A percentile compares a stretch with the other conserved stretches of the same genome.
Conservation (phyloP, 2,329 filamentous ascomycete genomes). For the Fusarium oligoseptatum region DNA sequence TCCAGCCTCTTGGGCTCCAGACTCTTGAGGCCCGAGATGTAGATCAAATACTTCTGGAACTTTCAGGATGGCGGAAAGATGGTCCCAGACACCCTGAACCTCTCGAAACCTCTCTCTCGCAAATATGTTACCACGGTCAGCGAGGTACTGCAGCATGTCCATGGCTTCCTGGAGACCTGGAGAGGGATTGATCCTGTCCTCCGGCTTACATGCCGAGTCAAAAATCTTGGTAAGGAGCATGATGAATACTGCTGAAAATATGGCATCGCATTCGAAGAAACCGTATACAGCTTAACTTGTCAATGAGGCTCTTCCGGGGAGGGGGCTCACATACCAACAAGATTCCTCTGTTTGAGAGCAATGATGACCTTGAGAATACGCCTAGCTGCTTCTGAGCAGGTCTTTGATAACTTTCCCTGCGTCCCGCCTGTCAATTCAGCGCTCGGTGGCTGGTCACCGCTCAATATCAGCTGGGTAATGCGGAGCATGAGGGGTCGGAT, state of each 20-base stretch:
- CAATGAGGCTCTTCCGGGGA: background rate
- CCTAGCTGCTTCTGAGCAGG: constrained; percentile 16
- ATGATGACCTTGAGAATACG: constrained; percentile 6
- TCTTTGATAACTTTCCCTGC: constrained; percentile 8
- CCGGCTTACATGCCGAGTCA: constrained; percentile 16
- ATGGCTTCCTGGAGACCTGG: constrained; percentile 25
- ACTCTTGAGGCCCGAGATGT: background rate
- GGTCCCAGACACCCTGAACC: constrained; percentile 4
- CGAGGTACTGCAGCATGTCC: constrained; percentile 31
- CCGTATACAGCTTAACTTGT: constrained; percentile 7
- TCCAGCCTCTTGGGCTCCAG: background rate
- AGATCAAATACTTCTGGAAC: background rate
- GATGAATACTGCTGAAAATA: constrained; percentile 25
- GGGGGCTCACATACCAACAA: background rate
- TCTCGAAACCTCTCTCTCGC: constrained; percentile 13
- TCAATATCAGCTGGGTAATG: constrained; percentile 4
- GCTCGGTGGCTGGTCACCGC: background rate
- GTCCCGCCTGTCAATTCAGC: background rate
- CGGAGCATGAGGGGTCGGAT: constrained; percentile 16
- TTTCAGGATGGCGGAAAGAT: background rate
- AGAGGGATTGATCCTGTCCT: constrained; percentile 16
- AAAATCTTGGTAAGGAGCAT: constrained; percentile 20
- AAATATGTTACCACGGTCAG: constrained; percentile 14
- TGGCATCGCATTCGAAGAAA: constrained; percentile 23
- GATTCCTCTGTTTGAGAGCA: background rate